Evolutionary conservation across 345 rosid species (phyloP).

Genomic region (Populus nigra): DNA sequence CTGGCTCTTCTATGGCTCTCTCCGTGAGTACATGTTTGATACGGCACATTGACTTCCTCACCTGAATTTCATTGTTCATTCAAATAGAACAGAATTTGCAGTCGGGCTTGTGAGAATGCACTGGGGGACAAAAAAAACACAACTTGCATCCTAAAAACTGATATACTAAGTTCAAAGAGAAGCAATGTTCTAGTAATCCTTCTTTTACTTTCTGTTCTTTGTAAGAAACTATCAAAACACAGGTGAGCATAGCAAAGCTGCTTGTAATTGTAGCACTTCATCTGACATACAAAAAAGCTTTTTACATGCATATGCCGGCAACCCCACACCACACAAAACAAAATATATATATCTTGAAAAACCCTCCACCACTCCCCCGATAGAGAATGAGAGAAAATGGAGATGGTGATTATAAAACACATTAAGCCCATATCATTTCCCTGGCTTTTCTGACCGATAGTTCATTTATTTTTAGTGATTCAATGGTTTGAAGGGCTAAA

Average conservation of each 20-base stretch:
- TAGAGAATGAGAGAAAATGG: background rate
- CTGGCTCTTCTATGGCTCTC: constrained; percentile 81
- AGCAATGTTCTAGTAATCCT: background rate
- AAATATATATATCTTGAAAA: background rate
- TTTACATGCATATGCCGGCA: no score
- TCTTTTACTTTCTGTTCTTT: background rate
- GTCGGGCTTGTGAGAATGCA: background rate
- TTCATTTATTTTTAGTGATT: background rate
- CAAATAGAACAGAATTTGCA: constrained; percentile 7
- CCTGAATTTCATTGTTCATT: constrained; percentile 40
- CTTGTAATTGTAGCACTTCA: background rate
- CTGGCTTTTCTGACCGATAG: background rate
- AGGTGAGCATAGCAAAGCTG: background rate
- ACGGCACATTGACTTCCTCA: constrained; percentile 81
- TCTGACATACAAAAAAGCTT: background rate
- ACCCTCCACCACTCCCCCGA: background rate
- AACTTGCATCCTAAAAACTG: background rate
- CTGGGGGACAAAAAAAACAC: background rate
- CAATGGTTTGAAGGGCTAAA: background rate
- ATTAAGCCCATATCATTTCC: background rate
- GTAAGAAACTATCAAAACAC: background rate
- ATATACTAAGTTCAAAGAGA: background rate
- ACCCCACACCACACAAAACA: background rate
- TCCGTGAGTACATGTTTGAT: constrained; percentile 84
- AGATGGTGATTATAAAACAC: background rate